Evolutionary conservation across 139 green algal genomes (phyloP), one percentile per base, ranked within the genome.

Genomic region (Coelastrella sp.): DNA sequence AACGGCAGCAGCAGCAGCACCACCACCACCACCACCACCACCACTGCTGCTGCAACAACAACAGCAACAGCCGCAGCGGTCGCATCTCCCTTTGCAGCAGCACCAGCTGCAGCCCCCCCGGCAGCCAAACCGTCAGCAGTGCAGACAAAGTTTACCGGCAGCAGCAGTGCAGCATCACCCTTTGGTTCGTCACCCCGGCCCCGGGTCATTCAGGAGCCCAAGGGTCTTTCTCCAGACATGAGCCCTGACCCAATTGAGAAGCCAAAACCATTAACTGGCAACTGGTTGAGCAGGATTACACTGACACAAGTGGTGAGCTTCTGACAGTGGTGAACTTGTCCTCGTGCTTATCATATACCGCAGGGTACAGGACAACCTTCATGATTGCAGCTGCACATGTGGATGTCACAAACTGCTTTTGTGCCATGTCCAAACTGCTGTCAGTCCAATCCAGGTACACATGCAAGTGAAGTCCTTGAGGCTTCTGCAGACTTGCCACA

Each of bases 241-340:
- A 78, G 88, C n/a, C 90, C 91, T 19, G 91, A 91, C 38, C 88
- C 89, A 0, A 85, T 94, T 23, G 48, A 90, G 6, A 91, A 93
- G 91, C 50, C 7, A 25, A 45, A 64, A 51, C 9, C 45, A 6
- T 53, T 66, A 11, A 34, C 48, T 51, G 80, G 80, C 37, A 88
- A 83, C 66, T 68, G 92, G 25, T 15, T 93, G 13, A 85, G 89
- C 67, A 87, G 76, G 69, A 95, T 97, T 66, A 95, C 92, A 1
- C 32, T 95, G 1, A 94, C 87, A 5, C 94, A 97, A 89, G 86
- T 96, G 71, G 91, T 95, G 81, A 86, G 91, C 72, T 9, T 8
- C 3, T 23, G 48, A 13, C 7, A 66, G 1, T 30, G 11, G 57
- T n/a, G n/a, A n/a, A n/a, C n/a, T n/a, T n/a, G n/a, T n/a, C n/a